A percentile compares a stretch with the other conserved stretches of the same genome.
Evolutionary conservation across 345 rosid species (phyloP).

Genomic region (Populus alba): DNA sequence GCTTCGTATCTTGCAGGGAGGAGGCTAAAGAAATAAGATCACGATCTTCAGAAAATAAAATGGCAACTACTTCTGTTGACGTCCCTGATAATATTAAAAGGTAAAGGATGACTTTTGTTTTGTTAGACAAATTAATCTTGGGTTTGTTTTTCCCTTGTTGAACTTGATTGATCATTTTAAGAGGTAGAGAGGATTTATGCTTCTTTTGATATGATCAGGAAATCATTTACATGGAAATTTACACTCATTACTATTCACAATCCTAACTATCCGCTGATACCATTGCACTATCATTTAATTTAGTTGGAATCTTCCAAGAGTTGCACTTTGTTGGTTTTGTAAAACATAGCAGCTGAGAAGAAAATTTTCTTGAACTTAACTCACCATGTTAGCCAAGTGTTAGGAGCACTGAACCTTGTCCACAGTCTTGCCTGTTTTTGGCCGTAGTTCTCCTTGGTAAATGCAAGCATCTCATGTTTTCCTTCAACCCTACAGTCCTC

Average conservation of each 20-base stretch:
- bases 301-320: no score
- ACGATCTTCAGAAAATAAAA: conserved; percentile 25
- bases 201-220: no score
- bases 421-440: not conserved
- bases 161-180: no score
- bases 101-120: conserved; percentile 25
- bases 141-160: no score
- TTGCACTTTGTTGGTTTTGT: no score
- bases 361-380: not conserved
- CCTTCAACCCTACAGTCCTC: no score
- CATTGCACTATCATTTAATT: no score
- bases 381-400: not conserved
- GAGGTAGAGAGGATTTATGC: no score
- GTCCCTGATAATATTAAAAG: conserved; percentile 61
- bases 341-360: not conserved
- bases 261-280: no score
- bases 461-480: not conserved
- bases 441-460: not conserved
- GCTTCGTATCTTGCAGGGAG: conserved; percentile 42
- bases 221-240: no score
- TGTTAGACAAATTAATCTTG: no score
- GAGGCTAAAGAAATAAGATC: conserved; percentile 63
- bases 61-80: conserved; percentile 17
- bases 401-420: not conserved
- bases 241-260: no score